phyloP scores from a whole-genome alignment of 164 flowering plant species.

The Chimonanthus salicifolius region DNA sequence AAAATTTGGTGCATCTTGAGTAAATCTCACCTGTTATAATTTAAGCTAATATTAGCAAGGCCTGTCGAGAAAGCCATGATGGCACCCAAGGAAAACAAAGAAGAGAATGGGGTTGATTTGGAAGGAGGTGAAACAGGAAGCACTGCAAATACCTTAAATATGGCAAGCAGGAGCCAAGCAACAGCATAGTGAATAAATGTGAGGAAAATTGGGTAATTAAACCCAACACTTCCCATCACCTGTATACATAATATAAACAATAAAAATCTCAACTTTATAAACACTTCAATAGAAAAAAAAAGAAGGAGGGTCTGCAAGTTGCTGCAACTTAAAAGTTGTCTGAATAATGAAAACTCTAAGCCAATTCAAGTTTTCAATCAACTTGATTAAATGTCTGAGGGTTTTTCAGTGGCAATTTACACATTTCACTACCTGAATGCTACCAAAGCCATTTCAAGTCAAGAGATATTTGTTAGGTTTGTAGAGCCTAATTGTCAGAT shows the following conservation, averaged over 20 bases:
- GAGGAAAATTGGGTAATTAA: conserved; percentile 71
- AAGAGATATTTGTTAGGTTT: no score
- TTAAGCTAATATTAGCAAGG: conserved; percentile 70
- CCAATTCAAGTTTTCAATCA: neutral
- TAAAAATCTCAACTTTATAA: neutral
- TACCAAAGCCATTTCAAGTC: no score
- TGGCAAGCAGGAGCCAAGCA: conserved; percentile 64
- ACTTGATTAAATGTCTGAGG: neutral
- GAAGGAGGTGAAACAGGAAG: conserved; percentile 75
- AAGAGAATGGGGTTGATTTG: conserved; percentile 65
- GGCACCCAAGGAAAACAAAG: conserved; percentile 57
- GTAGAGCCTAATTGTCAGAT: no score
- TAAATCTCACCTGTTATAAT: conserved; percentile 56
- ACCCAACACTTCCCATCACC: conserved; percentile 87
- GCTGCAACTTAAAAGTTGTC: neutral
- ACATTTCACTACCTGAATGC: no score
- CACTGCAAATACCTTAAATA: conserved; percentile 54
- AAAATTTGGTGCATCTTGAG: neutral
- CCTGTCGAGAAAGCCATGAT: conserved; percentile 84
- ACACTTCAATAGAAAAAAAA: no score
- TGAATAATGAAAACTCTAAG: neutral
- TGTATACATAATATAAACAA: conserved; percentile 15
- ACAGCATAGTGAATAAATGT: conserved; percentile 68
- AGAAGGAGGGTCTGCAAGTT: neutral
- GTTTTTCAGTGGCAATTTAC: no score